Evolutionary conservation across 441 rosid genomes (phyloP).

Genomic region (Flueggea neowawraea): DNA sequence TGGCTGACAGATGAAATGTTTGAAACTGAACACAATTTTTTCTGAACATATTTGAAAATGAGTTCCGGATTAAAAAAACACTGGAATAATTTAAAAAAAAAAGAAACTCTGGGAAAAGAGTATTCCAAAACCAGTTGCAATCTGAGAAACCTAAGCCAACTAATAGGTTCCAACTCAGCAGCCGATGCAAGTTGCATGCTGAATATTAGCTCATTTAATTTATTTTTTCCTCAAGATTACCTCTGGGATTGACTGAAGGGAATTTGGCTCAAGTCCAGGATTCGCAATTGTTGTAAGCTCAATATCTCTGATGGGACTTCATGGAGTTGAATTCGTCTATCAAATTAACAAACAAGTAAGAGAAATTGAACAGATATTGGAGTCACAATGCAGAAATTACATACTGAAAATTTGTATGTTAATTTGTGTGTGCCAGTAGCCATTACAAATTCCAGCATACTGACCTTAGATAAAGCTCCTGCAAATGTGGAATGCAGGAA

Average conservation of each 20-base stretch:
- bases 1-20: background rate
- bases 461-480: slow-evolving; percentile 90
- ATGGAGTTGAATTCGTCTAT: slow-evolving; percentile 64
- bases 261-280: slow-evolving; percentile 79
- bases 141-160: no score
- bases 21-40: background rate
- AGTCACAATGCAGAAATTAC: background rate
- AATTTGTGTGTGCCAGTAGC: background rate
- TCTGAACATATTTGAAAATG: no score
- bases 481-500: slow-evolving; percentile 58
- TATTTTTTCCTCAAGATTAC: slow-evolving; percentile 25
- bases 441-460: slow-evolving; percentile 18
- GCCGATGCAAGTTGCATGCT: background rate
- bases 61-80: no score
- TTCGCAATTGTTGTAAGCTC: slow-evolving; percentile 49
- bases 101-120: background rate
- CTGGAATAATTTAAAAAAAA: background rate
- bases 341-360: slow-evolving; percentile 17
- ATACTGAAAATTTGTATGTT: background rate
- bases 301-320: slow-evolving; percentile 70
- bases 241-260: slow-evolving; percentile 67
- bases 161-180: no score
- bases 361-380: slow-evolving; percentile 8
- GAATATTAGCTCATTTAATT: background rate
- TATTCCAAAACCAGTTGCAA: background rate